Percentiles rank a stretch among this genome's conserved stretches.
Evolutionary conservation across 2,329 filamentous ascomycete genomes (phyloP).

Genomic region (Tolypocladium tundrense): DNA sequence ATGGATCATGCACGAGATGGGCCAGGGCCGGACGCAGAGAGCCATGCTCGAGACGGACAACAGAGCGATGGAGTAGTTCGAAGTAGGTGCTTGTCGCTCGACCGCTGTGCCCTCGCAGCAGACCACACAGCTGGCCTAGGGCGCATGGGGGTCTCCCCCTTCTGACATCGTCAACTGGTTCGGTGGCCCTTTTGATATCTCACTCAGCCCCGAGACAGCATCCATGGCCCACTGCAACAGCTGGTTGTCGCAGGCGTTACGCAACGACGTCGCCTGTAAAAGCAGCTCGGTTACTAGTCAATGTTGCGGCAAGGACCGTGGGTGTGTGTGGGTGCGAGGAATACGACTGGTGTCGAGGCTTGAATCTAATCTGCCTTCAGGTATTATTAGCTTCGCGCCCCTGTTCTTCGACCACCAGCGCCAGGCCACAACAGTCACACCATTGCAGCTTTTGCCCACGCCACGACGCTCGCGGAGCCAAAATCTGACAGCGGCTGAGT

Average conservation of each 20-base stretch:
- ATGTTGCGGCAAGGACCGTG: background rate
- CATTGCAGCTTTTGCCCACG: background rate
- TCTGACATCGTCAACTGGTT: background rate
- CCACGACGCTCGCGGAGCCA: no score
- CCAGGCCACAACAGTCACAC: background rate
- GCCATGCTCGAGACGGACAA: background rate
- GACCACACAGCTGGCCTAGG: background rate
- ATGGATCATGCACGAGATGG: constrained; percentile 62
- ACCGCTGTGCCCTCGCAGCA: background rate
- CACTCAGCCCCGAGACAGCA: background rate
- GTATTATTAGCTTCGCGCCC: no score
- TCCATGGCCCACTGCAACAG: background rate
- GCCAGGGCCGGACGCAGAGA: constrained; percentile 10
- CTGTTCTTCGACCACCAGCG: no score
- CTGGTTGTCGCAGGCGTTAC: background rate
- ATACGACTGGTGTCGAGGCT: background rate
- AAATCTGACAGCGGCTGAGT: background rate
- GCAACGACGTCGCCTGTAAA: background rate
- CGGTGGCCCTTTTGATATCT: background rate
- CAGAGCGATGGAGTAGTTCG: background rate
- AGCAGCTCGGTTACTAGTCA: background rate
- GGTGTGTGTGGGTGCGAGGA: background rate
- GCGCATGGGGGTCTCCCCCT: background rate
- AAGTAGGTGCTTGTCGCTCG: background rate
- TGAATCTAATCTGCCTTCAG: background rate